These are phyloP conservation scores for Elsinoe perseae DNA, from an alignment of 2,329 filamentous ascomycete species.

Conservation along the genomic window DNA sequence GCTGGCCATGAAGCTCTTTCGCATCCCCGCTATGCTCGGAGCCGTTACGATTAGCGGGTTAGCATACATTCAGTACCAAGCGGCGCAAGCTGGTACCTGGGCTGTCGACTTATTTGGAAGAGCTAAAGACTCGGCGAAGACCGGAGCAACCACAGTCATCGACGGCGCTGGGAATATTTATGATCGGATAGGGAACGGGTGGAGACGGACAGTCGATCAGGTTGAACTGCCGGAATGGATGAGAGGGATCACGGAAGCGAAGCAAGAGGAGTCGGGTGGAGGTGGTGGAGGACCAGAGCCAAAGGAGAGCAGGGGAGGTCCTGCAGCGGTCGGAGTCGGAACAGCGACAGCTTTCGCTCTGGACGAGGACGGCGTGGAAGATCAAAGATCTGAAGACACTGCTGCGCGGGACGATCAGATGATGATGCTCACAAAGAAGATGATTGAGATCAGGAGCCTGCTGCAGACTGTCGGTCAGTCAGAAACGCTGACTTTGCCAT, in stretches of 20 bases:
- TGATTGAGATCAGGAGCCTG: constrained; percentile 96
- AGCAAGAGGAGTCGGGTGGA: constrained; percentile 20
- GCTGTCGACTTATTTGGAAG: constrained; percentile 66
- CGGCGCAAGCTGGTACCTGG: constrained; percentile 70
- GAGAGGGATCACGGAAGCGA: constrained; percentile 38
- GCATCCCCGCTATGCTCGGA: constrained; percentile 85
- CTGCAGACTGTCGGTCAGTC: constrained; percentile 89
- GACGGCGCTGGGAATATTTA: constrained; percentile 66
- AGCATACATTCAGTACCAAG: constrained; percentile 94
- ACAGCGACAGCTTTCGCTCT: constrained; percentile 74
- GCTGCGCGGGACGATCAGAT: constrained; percentile 88
- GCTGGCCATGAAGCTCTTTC: constrained; percentile 79
- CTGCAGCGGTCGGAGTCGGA: constrained; percentile 58
- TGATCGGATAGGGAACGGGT: constrained; percentile 70
- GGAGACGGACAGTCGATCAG: constrained; percentile 74
- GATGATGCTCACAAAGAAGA: constrained; percentile 98
- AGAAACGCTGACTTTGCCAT: constrained; percentile 76
- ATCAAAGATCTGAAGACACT: constrained; percentile 54
- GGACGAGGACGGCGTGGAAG: constrained; percentile 58
- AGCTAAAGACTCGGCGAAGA: constrained; percentile 62
- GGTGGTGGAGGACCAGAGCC: constrained; percentile 34
- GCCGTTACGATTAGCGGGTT: constrained; percentile 78
- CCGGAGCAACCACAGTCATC: constrained; percentile 61
- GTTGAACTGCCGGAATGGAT: constrained; percentile 68
- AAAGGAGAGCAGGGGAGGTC: constrained; percentile 37